Conservation (phyloP, 805 yeast genomes). For the Jamesozyma gamospora region DNA sequence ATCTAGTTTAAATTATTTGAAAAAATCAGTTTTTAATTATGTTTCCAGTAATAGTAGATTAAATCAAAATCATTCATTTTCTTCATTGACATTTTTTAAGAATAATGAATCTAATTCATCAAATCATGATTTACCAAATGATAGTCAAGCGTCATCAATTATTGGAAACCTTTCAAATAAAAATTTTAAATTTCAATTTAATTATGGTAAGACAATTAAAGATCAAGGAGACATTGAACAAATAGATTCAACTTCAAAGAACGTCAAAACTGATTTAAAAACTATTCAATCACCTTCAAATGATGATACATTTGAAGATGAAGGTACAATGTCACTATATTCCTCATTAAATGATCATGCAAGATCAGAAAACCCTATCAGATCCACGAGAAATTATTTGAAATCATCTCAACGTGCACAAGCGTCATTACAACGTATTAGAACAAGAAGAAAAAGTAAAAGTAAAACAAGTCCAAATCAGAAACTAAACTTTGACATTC, state of each 20-base stretch:
- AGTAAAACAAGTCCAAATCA: slow-evolving; percentile 28
- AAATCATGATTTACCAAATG: neutral
- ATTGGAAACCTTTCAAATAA: slow-evolving; percentile 21
- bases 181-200: slow-evolving; percentile 28
- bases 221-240: neutral
- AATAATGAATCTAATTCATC: neutral
- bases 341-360: slow-evolving; percentile 38
- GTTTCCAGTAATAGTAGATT: slow-evolving; percentile 7
- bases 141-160: slow-evolving; percentile 7
- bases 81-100: neutral
- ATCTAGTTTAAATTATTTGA: slow-evolving; percentile 13
- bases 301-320: slow-evolving; percentile 40
- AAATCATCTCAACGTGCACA: slow-evolving; percentile 54
- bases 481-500: neutral
- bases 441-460: slow-evolving; percentile 47
- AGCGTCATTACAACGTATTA: slow-evolving; percentile 53
- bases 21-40: slow-evolving; percentile 23
- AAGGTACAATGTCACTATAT: slow-evolving; percentile 57
- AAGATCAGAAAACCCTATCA: slow-evolving; percentile 27
- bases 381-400: slow-evolving; percentile 31
- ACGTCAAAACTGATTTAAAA: neutral
- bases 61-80: neutral
- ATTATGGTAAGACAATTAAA: slow-evolving; percentile 10
- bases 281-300: too few species aligned
- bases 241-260: neutral